phyloP scores from a whole-genome alignment of 2,329 filamentous ascomycete species.

The Pleoardoris graminearum region DNA sequence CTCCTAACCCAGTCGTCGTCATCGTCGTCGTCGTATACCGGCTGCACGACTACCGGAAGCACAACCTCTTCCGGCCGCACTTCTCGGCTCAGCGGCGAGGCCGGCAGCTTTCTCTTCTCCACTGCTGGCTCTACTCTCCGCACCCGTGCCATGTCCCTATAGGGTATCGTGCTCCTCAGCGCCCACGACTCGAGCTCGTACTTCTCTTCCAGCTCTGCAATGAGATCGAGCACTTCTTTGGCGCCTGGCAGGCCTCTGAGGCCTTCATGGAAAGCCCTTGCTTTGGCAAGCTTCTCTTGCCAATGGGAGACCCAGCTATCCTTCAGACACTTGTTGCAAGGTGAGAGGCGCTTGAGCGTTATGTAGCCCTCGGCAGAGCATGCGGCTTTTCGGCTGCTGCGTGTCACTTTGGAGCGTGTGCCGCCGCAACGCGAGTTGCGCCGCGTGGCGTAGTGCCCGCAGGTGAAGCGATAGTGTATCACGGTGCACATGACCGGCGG shows the following conservation, averaged over 20 bases:
- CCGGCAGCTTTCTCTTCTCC: neutral
- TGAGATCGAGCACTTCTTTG: slow-evolving; percentile 10
- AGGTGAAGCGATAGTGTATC: slow-evolving; percentile 35
- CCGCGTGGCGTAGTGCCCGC: slow-evolving; percentile 34
- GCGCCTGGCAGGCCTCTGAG: slow-evolving; percentile 14
- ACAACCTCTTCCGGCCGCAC: slow-evolving; percentile 25
- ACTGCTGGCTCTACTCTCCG: slow-evolving; percentile 10
- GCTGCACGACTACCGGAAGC: neutral
- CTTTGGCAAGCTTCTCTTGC: slow-evolving; percentile 19
- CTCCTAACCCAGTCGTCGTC: slow-evolving; percentile 24
- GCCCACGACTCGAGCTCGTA: slow-evolving; percentile 20
- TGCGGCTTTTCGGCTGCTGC: slow-evolving; percentile 19
- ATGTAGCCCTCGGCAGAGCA: slow-evolving; percentile 34
- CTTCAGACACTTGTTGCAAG: slow-evolving; percentile 31
- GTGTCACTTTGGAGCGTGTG: slow-evolving; percentile 29
- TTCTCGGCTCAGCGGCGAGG: slow-evolving; percentile 22
- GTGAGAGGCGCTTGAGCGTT: slow-evolving; percentile 14
- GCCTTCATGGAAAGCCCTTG: slow-evolving; percentile 13
- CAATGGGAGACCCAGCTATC: slow-evolving; percentile 21
- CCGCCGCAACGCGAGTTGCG: slow-evolving; percentile 41
- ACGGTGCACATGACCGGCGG: slow-evolving; percentile 45
- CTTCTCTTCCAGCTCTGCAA: slow-evolving; percentile 17
- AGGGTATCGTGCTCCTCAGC: slow-evolving; percentile 12
- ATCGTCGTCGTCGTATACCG: slow-evolving; percentile 14
- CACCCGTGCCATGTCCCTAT: slow-evolving; percentile 7